A percentile compares a stretch with the other conserved stretches of the same genome.
Conservation (phyloP, 176 grass and related monocot genomes). For the Zea luxurians region DNA sequence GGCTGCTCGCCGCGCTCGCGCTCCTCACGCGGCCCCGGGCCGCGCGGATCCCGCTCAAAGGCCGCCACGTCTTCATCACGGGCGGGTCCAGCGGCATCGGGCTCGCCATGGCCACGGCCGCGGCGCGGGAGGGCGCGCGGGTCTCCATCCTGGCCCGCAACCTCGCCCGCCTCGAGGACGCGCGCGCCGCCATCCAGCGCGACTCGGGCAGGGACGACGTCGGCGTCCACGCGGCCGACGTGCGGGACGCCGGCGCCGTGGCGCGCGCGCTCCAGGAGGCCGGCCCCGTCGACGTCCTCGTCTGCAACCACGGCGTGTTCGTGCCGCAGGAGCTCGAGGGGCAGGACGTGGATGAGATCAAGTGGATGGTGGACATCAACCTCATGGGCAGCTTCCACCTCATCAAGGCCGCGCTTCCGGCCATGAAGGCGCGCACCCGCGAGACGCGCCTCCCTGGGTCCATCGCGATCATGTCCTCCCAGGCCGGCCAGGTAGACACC, state of each 20-base stretch:
- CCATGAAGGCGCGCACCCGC: conserved; percentile 55
- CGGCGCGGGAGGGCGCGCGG: conserved; percentile 73
- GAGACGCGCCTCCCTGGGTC: conserved; percentile 63
- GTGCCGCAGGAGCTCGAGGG: conserved; percentile 78
- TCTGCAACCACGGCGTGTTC: conserved; percentile 96
- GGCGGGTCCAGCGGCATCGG: conserved; percentile 96
- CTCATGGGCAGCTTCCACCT: conserved; percentile 93
- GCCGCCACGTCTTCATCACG: conserved; percentile 80
- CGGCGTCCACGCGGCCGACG: conserved; percentile 57
- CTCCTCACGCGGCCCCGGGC: conserved; percentile 59
- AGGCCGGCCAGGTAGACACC: conserved; percentile 81
- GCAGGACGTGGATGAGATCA: conserved; percentile 72
- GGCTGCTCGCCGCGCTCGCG: conserved; percentile 46
- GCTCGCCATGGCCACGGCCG: conserved; percentile 65
- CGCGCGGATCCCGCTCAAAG: conserved; percentile 55
- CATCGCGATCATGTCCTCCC: conserved; percentile 91
- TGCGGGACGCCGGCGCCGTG: conserved; percentile 65
- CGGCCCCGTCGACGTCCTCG: conserved; percentile 71
- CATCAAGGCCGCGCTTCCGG: conserved; percentile 82
- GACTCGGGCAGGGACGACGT: conserved; percentile 55
- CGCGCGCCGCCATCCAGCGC: conserved; percentile 57
- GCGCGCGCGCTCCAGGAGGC: conserved; percentile 47
- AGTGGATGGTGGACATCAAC: conserved; percentile 94
- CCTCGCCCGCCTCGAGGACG: conserved; percentile 53
- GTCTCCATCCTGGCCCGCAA: conserved; percentile 91